Evolutionary conservation across 2,329 filamentous ascomycete genomes (phyloP), one percentile per base, ranked within the genome.

Genomic region (Neofusicoccum kwambonambiense): DNA sequence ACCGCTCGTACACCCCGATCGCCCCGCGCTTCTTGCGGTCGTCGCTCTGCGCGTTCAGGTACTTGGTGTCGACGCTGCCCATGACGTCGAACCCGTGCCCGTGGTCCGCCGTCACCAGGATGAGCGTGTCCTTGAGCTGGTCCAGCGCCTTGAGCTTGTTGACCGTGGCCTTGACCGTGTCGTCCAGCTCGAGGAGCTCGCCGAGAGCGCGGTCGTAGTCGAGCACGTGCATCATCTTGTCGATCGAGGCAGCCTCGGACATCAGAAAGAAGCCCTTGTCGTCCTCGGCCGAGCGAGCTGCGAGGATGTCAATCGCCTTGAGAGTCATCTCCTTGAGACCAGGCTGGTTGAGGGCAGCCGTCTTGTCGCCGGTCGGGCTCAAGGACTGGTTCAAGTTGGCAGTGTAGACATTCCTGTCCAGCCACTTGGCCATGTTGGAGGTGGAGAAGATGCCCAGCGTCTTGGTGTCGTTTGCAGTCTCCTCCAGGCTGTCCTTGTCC

Each of bases 31-130:
- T 94, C 71, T 85, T 79, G 70, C 92, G 89, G 74, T 90, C 87
- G 17, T 83, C 82, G 6, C 82, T 77, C 70, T 92, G 86, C 3
- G 85, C 84, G 15, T 85, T 80, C 52, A 94, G 82, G 78, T 93
- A 95, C 74, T 90, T 82, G 17, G 91, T 95, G 73, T 96, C 92
- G 54, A 92, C 90, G 68, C 84, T 88, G 68, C 92, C 92, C 75
- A 89, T 93, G 70, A 96, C 92, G 70, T 93, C 92, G 75, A 96
- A 96, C 64, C 92, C 92, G 79, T 96, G 92, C 47, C 92, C 92
- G 81, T 95, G 92, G 73, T 96, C 91, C n/a, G 91, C 90, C 3
- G 91, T 92, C 56, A 95, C 90, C 57, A 96, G 75, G 68, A 96
- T 83, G 3, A 94, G 85, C 0, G 92, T 96, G 67, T 93, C 86